Evolutionary conservation across 2,329 filamentous ascomycete species (phyloP).

Genomic region (Colletotrichum lentis): DNA sequence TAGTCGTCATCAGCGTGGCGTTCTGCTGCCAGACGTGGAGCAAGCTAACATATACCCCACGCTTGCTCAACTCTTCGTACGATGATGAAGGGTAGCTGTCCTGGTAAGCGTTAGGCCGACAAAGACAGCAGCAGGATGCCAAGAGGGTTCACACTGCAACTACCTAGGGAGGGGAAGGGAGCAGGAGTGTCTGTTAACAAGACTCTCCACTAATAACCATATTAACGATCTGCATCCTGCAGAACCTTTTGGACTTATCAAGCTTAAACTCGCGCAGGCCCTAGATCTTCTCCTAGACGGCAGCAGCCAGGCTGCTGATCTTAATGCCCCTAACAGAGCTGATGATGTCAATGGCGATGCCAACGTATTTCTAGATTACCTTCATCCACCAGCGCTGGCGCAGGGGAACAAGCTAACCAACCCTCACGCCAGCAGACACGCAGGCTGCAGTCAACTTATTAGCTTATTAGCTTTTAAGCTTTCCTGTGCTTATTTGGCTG

Average conservation of each 20-base stretch:
- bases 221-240: conserved; percentile 20
- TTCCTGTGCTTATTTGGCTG: too few species aligned
- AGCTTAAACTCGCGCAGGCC: conserved; percentile 40
- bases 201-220: conserved; percentile 8
- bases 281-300: conserved; percentile 43
- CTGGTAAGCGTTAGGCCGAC: background rate
- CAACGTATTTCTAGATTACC: conserved; percentile 59
- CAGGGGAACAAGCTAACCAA: conserved; percentile 2
- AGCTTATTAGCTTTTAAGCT: background rate
- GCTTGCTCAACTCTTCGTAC: conserved; percentile 16
- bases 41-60: conserved; percentile 14
- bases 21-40: background rate
- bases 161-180: too few species aligned
- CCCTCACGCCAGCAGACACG: background rate
- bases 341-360: conserved; percentile 56
- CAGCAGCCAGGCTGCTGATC: conserved; percentile 56
- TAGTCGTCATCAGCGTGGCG: background rate
- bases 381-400: conserved; percentile 52
- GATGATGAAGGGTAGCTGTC: conserved; percentile 16
- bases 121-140: background rate
- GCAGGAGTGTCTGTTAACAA: too few species aligned
- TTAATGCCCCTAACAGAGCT: conserved; percentile 61
- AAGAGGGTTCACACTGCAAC: too few species aligned
- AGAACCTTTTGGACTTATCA: conserved; percentile 32
- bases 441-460: background rate